These are phyloP conservation scores for Smithsoniella earleae DNA, from an alignment of 163 green algal genomes.

Conservation along the genomic window DNA sequence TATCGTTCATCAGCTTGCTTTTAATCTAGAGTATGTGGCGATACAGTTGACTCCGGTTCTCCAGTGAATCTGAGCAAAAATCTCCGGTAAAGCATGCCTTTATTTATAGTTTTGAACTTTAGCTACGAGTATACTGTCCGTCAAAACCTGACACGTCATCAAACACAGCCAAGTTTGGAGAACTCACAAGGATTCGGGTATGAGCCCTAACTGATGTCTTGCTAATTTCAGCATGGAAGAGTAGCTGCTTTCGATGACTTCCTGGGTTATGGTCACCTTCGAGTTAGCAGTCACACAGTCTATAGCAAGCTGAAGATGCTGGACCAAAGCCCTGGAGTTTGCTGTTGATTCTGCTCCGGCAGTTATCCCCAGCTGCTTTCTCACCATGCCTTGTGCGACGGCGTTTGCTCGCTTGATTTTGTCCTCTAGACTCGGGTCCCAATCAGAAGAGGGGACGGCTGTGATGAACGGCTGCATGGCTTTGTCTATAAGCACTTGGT, in stretches of 20 bases:
- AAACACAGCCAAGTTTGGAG: too few species aligned
- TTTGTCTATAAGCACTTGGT: constrained; percentile 27
- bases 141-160: too few species aligned
- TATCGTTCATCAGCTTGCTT: too few species aligned
- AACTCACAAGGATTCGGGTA: too few species aligned
- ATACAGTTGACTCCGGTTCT: too few species aligned
- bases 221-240: not conserved
- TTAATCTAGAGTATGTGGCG: too few species aligned
- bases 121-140: too few species aligned
- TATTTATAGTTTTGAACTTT: too few species aligned
- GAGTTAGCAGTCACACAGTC: not conserved
- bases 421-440: not conserved
- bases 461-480: constrained; percentile 7
- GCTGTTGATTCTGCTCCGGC: not conserved
- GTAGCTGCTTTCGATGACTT: not conserved
- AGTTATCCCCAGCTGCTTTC: not conserved
- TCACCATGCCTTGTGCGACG: constrained; percentile 1
- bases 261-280: not conserved
- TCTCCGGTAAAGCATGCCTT: too few species aligned
- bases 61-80: too few species aligned
- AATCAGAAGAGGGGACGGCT: not conserved
- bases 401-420: not conserved
- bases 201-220: too few species aligned
- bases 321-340: not conserved
- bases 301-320: not conserved